These are phyloP conservation scores for Fusarium xylarioides DNA, from an alignment of 2,329 filamentous ascomycete species.

Conservation along the genomic window DNA sequence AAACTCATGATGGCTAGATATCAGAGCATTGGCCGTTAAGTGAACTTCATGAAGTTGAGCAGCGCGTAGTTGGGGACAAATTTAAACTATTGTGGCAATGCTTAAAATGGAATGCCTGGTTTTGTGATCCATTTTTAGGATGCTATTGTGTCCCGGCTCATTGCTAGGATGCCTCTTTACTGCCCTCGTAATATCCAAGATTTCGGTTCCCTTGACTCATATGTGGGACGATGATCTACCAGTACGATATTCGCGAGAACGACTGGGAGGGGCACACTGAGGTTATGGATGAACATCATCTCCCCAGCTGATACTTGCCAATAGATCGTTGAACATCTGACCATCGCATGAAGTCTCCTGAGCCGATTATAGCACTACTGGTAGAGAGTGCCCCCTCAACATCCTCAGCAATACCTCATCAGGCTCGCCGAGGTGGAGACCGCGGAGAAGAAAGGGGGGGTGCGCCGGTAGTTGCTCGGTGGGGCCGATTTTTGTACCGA, in stretches of 20 bases:
- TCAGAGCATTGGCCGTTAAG: neutral
- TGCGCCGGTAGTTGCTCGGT: conserved; percentile 17
- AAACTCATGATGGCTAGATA: neutral
- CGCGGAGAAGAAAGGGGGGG: conserved; percentile 11
- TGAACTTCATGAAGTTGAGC: neutral
- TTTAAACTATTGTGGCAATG: neutral
- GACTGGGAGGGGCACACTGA: neutral
- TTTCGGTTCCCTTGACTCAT: neutral
- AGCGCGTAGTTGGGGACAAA: neutral
- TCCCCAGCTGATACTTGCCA: neutral
- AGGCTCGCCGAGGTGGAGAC: conserved; percentile 3
- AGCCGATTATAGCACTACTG: neutral
- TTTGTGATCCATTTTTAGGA: neutral
- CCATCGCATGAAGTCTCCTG: neutral
- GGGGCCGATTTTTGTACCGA: conserved; percentile 13
- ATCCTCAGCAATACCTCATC: neutral
- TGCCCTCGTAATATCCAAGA: neutral
- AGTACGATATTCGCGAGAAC: neutral
- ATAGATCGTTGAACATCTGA: neutral
- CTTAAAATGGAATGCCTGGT: neutral
- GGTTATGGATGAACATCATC: neutral
- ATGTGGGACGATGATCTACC: neutral
- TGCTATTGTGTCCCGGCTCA: neutral
- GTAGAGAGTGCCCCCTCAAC: neutral
- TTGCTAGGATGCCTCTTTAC: neutral